Evolutionary conservation across 225 moss, liverwort and hornwort genomes (phyloP).

Genomic region (Polytrichum commune): DNA sequence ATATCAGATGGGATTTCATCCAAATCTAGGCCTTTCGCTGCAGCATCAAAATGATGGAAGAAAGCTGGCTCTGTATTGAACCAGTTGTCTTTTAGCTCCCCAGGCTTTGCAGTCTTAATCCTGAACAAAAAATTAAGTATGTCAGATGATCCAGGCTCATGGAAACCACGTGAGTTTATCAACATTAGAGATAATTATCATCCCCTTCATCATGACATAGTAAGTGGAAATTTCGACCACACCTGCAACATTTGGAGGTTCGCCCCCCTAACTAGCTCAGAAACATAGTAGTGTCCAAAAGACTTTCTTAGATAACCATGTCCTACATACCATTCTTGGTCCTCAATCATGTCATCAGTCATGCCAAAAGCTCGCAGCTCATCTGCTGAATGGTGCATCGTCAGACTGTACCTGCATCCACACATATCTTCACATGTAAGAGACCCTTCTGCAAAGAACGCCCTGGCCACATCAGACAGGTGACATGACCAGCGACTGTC

Average conservation of each 20-base stretch:
- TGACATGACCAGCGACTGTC: background rate
- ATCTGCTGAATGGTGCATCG: slow-evolving; percentile 78
- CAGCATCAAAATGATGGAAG: slow-evolving; percentile 83
- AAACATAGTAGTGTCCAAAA: too few species aligned
- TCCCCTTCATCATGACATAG: too few species aligned
- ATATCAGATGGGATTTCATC: slow-evolving; percentile 71
- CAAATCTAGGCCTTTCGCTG: slow-evolving; percentile 46
- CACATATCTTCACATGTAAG: slow-evolving; percentile 8
- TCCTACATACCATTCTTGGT: slow-evolving; percentile 82
- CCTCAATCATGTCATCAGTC: slow-evolving; percentile 95
- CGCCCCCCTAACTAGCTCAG: too few species aligned
- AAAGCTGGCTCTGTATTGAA: slow-evolving; percentile 65
- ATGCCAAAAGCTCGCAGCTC: slow-evolving; percentile 92
- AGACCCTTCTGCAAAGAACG: background rate
- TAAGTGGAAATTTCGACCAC: too few species aligned
- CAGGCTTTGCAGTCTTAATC: slow-evolving; percentile 82
- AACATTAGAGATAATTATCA: too few species aligned
- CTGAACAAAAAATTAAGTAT: slow-evolving; percentile 26
- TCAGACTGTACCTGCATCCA: slow-evolving; percentile 77
- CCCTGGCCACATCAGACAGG: background rate
- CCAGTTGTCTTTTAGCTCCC: slow-evolving; percentile 84
- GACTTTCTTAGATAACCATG: background rate
- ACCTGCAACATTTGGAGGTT: too few species aligned
- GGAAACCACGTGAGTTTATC: too few species aligned
- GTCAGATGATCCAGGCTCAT: background rate